A percentile compares a stretch with the other conserved stretches of the same genome.
Evolutionary conservation across 768 basidiomycete genomes (phyloP).

Genomic region (Suillus brevipes): DNA sequence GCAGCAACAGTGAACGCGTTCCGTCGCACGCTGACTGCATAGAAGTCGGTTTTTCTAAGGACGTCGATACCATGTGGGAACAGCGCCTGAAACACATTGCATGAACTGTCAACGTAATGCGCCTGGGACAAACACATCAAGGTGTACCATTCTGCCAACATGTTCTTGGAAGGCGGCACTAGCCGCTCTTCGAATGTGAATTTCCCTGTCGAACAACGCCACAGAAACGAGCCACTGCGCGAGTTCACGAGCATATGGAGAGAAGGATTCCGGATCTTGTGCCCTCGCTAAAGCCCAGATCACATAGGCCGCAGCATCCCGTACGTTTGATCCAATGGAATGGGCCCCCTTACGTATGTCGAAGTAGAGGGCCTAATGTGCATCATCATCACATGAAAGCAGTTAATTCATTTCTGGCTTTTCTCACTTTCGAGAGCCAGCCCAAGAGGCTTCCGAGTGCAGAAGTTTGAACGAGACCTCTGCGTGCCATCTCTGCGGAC

Average conservation of each 20-base stretch:
- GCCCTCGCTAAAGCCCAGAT: constrained; percentile 92
- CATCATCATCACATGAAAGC: constrained; percentile 13
- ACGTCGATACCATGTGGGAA: constrained; percentile 96
- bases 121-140: constrained; percentile 7
- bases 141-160: constrained; percentile 83
- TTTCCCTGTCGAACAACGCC: constrained; percentile 88
- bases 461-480: constrained; percentile 64
- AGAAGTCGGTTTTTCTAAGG: constrained; percentile 90
- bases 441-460: constrained; percentile 64
- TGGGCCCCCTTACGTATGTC: constrained; percentile 91
- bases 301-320: constrained; percentile 93
- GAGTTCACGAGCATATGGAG: constrained; percentile 61
- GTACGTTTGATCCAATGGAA: constrained; percentile 91
- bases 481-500: constrained; percentile 87
- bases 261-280: constrained; percentile 57
- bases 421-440: constrained; percentile 77
- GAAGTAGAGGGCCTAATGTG: constrained; percentile 78
- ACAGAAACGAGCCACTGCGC: constrained; percentile 75
- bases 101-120: constrained; percentile 16
- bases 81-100: constrained; percentile 55
- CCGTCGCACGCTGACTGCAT: constrained; percentile 82
- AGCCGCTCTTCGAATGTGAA: constrained; percentile 91
- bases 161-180: constrained; percentile 98
- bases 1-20: constrained; percentile 86
- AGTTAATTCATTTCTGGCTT: constrained; percentile 9